Evolutionary conservation across 768 basidiomycete genomes (phyloP).

Genomic region (Leccinum obscurum): DNA sequence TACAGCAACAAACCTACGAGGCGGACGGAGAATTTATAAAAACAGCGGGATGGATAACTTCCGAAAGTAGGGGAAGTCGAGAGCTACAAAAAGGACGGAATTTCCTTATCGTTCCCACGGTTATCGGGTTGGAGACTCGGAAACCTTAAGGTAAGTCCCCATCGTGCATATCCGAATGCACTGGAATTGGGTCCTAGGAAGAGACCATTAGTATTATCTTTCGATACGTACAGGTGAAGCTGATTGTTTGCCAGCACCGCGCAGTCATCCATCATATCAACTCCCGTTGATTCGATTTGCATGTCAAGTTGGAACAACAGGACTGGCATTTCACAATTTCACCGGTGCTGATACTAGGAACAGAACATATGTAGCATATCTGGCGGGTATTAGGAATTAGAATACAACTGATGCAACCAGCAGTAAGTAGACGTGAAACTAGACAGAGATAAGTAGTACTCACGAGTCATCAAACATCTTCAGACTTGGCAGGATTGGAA

Average conservation of each 20-base stretch:
- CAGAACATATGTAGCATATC: neutral
- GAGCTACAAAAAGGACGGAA: no score
- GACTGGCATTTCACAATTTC: neutral
- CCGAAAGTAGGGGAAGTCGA: no score
- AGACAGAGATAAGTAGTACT: neutral
- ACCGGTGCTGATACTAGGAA: neutral
- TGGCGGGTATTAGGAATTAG: neutral
- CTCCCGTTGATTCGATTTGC: no score
- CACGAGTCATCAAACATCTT: neutral
- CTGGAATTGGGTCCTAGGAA: no score
- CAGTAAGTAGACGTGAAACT: neutral
- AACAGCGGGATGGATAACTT: neutral
- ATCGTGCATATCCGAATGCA: no score
- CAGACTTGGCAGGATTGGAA: constrained; percentile 1
- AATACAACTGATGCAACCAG: neutral
- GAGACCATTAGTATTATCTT: no score
- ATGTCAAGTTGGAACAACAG: neutral
- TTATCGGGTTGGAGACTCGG: no score
- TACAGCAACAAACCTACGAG: constrained; percentile 47
- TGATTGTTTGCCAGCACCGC: no score
- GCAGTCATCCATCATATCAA: no score
- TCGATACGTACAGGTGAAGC: no score
- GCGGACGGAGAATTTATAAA: neutral
- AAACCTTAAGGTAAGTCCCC: no score
- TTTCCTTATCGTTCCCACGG: no score